Base-by-base conservation (phyloP, 2,329 filamentous ascomycete species). In the Exophiala aquamarina region DNA sequence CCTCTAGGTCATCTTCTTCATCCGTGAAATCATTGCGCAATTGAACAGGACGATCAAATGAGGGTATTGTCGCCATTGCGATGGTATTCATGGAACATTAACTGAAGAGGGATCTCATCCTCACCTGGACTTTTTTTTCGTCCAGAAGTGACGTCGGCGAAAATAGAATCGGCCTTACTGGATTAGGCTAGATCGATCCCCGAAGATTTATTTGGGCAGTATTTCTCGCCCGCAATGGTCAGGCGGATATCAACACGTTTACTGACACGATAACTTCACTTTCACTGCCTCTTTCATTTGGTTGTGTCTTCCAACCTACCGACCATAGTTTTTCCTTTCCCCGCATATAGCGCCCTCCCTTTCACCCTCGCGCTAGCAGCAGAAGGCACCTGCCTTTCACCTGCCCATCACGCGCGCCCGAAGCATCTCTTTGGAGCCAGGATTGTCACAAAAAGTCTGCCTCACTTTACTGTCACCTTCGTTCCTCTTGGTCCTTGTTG, bases 1-100 rank as follows among this genome's bases (percentile, higher is more conserved):
- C 66, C 2, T 66, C 64, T 31, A 67, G 64, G 19, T 72, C 66
- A 15, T 65, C 65, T 11, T 67, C 62, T 28, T 59, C 61, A n/a
- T 67, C 63, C 18, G 58, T 56, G 10, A 55, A 52, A 6, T 62
- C 60, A 33, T 65, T 56, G 26, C 58, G 47, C 28, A 47, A 26
- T 32, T 45, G 47, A 14, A 56, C 38, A 10, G 47, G 53, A 14
- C 41, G 44, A 32, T 56, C 43, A 19, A 50, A 15, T 3, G 50
- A 20, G 11, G n/a, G 23, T 18, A 28, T 18, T 14, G 45, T 17
- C 11, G 51, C 45, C 54, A 57, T 57, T 21, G n/a, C 10, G 28
- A 23, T 19, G 13, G 45, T 19, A 13, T 10, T 20, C 33, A 21
- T 6, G 17, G 14, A 15, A n/a, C n/a, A n/a, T n/a, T 29, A 37